Evolutionary conservation across 768 basidiomycete species (phyloP).

Genomic region (Amanita fuliginea): DNA sequence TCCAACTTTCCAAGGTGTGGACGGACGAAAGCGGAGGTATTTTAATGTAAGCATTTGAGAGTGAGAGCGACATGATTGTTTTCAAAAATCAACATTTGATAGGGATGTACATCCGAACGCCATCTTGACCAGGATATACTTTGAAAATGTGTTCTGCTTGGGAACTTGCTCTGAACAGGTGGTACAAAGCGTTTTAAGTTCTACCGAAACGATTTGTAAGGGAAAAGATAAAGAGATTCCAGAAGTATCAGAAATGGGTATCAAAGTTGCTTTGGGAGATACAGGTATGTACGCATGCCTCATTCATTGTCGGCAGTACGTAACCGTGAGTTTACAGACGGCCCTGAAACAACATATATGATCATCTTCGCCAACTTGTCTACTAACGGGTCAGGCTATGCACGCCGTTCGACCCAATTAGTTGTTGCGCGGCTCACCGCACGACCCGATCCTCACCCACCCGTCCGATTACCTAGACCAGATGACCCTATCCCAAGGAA

Average conservation of each 20-base stretch:
- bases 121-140: conserved; percentile 49
- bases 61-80: not conserved
- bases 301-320: not conserved
- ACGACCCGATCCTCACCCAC: conserved; percentile 22
- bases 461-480: conserved; percentile 42
- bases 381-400: not conserved
- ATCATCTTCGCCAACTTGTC: conserved; percentile 34
- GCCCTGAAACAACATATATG: conserved; percentile 60
- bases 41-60: conserved; percentile 16
- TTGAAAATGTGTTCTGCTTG: conserved; percentile 62
- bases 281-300: conserved; percentile 29
- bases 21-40: conserved; percentile 48
- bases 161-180: conserved; percentile 14
- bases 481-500: conserved; percentile 73
- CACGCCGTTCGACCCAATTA: conserved; percentile 25
- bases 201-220: not conserved
- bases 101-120: conserved; percentile 68
- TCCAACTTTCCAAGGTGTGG: conserved; percentile 43
- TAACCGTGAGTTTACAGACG: conserved; percentile 27
- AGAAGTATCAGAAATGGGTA: conserved; percentile 27
- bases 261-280: conserved; percentile 64
- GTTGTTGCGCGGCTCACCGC: conserved; percentile 48
- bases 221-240: conserved; percentile 17
- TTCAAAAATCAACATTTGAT: not conserved
- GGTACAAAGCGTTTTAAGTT: not conserved